Base-by-base conservation (phyloP, 495 filamentous ascomycete genomes). In the Cladorrhinum samala region DNA sequence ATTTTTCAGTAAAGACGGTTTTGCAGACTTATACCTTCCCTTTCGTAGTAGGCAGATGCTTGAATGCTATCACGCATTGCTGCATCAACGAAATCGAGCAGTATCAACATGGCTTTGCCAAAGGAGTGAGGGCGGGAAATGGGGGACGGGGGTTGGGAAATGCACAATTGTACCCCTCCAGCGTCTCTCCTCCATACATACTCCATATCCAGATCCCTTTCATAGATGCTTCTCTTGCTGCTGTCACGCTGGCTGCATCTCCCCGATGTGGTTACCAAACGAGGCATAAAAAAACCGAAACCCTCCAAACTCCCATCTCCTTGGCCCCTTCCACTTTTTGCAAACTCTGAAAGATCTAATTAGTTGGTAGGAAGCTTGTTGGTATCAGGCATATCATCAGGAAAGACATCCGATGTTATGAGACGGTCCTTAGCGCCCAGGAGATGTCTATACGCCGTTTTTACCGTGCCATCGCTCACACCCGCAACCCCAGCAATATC, bases 391-490 rank as follows among this genome's bases (percentile, higher is more conserved):
- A 84, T 83, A 30, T 81, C 84, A 24, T 84, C 77, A 2, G 64
- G 60, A 52, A 92, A 76, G 81, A 86, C 91, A 47, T 87, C 83
- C 30, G 80, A 73, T 60, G 87, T 80, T 61, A 97, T 77, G 53
- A 98, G 69, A 45, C 80, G 72, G 56, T 93, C 86, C 16, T 82
- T 80, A 42, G 84, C 81, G 6, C 75, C 72, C 62, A 89, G 89
- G 41, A 98, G 78, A 61, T 86, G 81, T 63, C 93, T 92, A 74
- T 97, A 98, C 0, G 94, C 90, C 44, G 88, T 91, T 44, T 91
- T 87, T 56, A 98, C 96, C 1, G 93, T 98, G 43, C 91, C 91
- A 60, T 98, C 93, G 62, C 89, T 95, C 24, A 96, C 93, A 54
- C 88, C 87, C 3, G 86, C 87, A 16, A 93, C 84, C 1, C 55